Base-by-base conservation (phyloP, 305 asterid genomes). In the Solanum hybrid region DNA sequence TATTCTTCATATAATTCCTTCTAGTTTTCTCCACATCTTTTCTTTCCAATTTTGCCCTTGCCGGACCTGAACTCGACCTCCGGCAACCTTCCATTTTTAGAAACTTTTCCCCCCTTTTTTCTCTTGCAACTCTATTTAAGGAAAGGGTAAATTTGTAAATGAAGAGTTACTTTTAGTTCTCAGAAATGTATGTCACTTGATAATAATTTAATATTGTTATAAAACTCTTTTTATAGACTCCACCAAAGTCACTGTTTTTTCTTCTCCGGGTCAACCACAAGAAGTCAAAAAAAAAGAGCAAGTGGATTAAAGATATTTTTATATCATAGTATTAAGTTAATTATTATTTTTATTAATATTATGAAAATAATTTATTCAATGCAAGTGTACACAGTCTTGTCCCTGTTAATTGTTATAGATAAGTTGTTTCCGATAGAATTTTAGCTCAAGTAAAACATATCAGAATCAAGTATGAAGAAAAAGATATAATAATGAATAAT, bases 1-100 rank as follows among this genome's bases (percentile, higher is more conserved):
- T 88, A 64, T 7, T 22, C 89, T 91, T 92, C 94, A 91, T 69
- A 7, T 89, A 34, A 85, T 29, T 72, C 19, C 78, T 72, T 72
- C 78, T 72, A 12, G 1, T 72, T 27, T 72, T 72, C 78, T 72
- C 78, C 35, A 72, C 34, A 11, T 26, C 78, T 72, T 72, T 72
- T 15, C 78, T 72, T 71, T 26, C 35, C 78, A 73, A 6, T 73
- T 71, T 71, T 71, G 29, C 35, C 34, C 35, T 2, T 29, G 22
- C 22, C 35, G 78, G 35, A 72, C 15, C 78, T 13, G 36, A 27
- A 72, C 22, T 27, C 3, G 35, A 72, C 10, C 36, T 72, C 78
- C 2, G 22, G 35, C 22, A 13, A 26, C 78, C 22, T 27, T 72
- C 78, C 22, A 72, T 72, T 73, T 73, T 73, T 73, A 29, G 78